These are phyloP conservation scores for Talaromyces islandicus DNA, from an alignment of 2,329 filamentous ascomycete genomes.

Conservation along the genomic window DNA sequence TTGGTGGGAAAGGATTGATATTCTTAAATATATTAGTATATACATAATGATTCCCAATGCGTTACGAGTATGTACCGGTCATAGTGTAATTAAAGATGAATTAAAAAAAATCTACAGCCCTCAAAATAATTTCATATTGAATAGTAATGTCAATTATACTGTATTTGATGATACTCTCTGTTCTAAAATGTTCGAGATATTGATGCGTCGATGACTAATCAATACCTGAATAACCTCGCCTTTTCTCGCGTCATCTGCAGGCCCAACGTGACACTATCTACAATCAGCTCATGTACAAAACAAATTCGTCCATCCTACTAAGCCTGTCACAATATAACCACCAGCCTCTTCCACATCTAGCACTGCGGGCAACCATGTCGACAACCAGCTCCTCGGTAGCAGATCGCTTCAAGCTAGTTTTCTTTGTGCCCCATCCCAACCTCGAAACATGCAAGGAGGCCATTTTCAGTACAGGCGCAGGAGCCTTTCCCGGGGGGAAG, in stretches of 20 bases:
- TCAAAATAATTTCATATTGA: neutral
- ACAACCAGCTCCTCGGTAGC: constrained; percentile 10
- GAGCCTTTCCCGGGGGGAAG: constrained; percentile 34
- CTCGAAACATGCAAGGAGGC: constrained; percentile 36
- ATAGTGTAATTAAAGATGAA: neutral
- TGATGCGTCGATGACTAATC: constrained; percentile 4
- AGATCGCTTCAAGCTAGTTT: constrained; percentile 38
- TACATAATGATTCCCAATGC: neutral
- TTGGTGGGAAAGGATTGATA: neutral
- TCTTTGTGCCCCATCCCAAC: constrained; percentile 36
- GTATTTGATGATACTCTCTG: neutral
- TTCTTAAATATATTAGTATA: neutral
- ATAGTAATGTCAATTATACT: neutral
- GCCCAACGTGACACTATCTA: neutral
- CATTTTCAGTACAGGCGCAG: constrained; percentile 37
- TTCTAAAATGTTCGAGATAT: neutral
- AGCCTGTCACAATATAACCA: neutral
- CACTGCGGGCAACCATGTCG: constrained; percentile 17
- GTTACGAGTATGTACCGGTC: neutral
- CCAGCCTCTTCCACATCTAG: neutral
- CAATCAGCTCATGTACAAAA: neutral
- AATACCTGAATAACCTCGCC: neutral
- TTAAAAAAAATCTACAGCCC: neutral
- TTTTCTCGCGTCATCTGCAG: neutral
- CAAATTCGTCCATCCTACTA: neutral